phyloP scores from a whole-genome alignment of 768 basidiomycete genomes.

The Coprinellus micaceus region DNA sequence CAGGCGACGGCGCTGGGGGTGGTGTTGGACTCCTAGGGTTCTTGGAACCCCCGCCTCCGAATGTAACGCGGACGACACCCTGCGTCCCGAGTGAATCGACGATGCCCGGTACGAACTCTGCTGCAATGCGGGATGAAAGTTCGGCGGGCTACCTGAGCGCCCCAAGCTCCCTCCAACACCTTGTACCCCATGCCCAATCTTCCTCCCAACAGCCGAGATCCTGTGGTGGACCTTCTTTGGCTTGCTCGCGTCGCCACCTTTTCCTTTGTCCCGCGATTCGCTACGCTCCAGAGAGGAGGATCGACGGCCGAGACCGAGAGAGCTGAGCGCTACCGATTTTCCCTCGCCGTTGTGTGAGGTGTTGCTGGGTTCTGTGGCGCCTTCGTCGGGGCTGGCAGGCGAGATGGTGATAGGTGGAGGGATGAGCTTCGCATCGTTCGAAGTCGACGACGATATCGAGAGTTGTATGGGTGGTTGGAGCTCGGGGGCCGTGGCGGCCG shows the following conservation, averaged over 20 bases:
- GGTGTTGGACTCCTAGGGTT: conserved; percentile 32
- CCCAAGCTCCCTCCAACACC: conserved; percentile 46
- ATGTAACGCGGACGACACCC: conserved; percentile 48
- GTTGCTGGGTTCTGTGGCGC: conserved; percentile 4
- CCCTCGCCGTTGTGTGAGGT: conserved; percentile 13
- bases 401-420: not conserved
- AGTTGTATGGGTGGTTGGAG: not conserved
- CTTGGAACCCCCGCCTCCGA: conserved; percentile 31
- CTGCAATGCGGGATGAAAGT: conserved; percentile 64
- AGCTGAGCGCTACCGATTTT: conserved; percentile 1
- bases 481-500: not conserved
- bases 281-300: conserved; percentile 9
- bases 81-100: conserved; percentile 79
- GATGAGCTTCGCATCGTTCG: not conserved
- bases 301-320: conserved; percentile 6
- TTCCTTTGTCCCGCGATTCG: conserved; percentile 12
- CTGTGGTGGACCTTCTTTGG: conserved; percentile 76
- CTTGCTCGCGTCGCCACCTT: conserved; percentile 45
- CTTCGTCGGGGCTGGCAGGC: not conserved
- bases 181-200: conserved; percentile 68
- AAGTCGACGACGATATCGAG: not conserved
- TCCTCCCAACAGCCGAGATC: conserved; percentile 74
- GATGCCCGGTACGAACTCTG: conserved; percentile 66
- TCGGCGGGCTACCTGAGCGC: conserved; percentile 66
- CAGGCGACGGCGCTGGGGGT: conserved; percentile 40